Evolutionary conservation across 139 green algal species (phyloP).

Genomic region (Chlamydomonas urium): DNA sequence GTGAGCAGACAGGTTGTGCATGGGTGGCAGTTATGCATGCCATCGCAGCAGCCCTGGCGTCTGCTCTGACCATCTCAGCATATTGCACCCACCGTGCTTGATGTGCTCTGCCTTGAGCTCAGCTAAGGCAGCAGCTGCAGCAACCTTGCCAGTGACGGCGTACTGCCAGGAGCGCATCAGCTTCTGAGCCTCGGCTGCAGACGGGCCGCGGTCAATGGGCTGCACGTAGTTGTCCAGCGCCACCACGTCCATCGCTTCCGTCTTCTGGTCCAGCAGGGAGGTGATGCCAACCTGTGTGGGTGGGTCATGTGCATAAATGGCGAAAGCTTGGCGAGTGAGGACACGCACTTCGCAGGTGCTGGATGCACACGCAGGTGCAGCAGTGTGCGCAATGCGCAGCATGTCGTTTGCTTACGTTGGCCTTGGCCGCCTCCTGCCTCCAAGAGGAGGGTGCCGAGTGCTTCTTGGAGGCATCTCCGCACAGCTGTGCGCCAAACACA

Average conservation of each 20-base stretch:
- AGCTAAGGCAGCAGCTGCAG: slow-evolving; percentile 27
- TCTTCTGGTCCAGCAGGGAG: slow-evolving; percentile 28
- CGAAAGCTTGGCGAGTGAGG: neutral
- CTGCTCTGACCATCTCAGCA: no score
- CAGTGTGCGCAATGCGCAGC: no score
- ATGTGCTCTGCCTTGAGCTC: slow-evolving; percentile 40
- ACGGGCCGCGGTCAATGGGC: slow-evolving; percentile 33
- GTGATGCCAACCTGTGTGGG: neutral
- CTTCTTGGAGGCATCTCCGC: no score
- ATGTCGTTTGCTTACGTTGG: no score
- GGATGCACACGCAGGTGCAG: no score
- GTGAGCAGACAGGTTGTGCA: no score
- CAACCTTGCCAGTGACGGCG: slow-evolving; percentile 34
- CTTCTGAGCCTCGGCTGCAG: slow-evolving; percentile 11
- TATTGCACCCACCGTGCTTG: slow-evolving; percentile 30
- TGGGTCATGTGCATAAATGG: slow-evolving; percentile 10
- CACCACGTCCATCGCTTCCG: slow-evolving; percentile 25
- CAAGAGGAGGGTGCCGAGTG: no score
- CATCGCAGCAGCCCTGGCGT: no score
- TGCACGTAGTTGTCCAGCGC: slow-evolving; percentile 34
- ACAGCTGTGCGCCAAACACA: no score
- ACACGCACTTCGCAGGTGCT: no score
- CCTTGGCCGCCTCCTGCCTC: no score
- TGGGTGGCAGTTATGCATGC: no score
- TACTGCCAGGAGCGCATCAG: slow-evolving; percentile 42